Conservation (phyloP, 257 asterid genomes). For the Buddleja alternifolia region DNA sequence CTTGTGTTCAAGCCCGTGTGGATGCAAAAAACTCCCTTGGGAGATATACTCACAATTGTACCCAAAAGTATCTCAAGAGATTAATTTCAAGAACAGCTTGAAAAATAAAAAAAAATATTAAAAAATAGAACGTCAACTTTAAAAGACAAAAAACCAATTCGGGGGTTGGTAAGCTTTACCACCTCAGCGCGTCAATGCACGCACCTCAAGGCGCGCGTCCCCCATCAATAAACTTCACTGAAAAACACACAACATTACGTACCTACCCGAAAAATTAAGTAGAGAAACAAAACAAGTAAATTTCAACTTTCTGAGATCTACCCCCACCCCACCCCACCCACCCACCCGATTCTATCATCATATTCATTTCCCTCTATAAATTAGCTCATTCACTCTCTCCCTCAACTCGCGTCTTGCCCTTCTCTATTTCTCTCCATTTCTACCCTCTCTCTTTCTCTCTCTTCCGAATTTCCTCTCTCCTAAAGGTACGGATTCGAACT, state of each 20-base stretch:
- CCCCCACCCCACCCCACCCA: constrained; percentile 28
- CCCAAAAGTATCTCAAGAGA: too few relatives aligned
- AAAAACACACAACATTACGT: not conserved
- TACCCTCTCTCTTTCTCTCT: constrained; percentile 28
- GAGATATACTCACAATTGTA: too few relatives aligned
- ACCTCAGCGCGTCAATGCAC: too few relatives aligned
- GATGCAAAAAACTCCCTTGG: too few relatives aligned
- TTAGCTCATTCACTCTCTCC: constrained; percentile 15
- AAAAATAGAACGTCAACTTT: too few relatives aligned
- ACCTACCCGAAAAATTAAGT: not conserved
- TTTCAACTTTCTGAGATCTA: constrained; percentile 39
- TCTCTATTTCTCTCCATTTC: constrained; percentile 22
- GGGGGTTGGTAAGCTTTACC: too few relatives aligned
- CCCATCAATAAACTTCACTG: not conserved
- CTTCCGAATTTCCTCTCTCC: constrained; percentile 14
- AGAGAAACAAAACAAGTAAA: not conserved
- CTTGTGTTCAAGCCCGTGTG: too few relatives aligned
- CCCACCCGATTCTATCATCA: not conserved
- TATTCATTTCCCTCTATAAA: constrained; percentile 55
- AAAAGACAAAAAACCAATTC: too few relatives aligned
- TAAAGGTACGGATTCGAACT: constrained; percentile 44
- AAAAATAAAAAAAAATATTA: too few relatives aligned
- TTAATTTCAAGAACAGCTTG: too few relatives aligned
- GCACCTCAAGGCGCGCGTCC: too few relatives aligned
- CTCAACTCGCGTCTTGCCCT: constrained; percentile 49